Base-by-base conservation (phyloP, 352 stramenopile species). In the Sclerospora graminicola region DNA sequence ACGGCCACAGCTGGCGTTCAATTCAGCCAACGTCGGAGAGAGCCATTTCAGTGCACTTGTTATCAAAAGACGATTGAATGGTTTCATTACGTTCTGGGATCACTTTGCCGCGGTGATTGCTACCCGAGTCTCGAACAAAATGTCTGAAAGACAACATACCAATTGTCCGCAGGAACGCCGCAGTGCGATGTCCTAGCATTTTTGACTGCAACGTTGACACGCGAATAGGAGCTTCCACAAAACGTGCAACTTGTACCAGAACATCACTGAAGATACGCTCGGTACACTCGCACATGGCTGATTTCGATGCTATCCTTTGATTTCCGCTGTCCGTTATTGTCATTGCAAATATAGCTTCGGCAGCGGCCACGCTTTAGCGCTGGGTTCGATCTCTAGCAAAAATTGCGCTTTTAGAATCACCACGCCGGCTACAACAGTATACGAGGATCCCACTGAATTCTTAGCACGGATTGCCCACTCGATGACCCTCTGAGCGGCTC, bases 381-480 rank as follows among this genome's bases (percentile, higher is more conserved):
- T 89, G 10, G 82, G 83, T 44, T 91, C 73, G 28, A 95, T 78
- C 11, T 69, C 64, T 1, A 95, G 59, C 36, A 95, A 50, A 45
- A 95, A 95, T 18, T 89, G 66, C 2, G 82, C 83, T 41, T 91
- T 93, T 10, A 71, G 66, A 45, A 92, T 87, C 5, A 95, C 67
- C 20, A 89, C 50, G 15, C 66, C 77, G 8, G 83, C 83, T 9
- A 95, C 56, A 11, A 89, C 61, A 10, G 68, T 62, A 39, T 95
- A 95, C 0, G 79, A 88, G 11, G 72, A 90, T 4, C 77, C 79
- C 66, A 87, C 89, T 14, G 79, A 85, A 38, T 95, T 90, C 44
- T 95, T 95, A 9, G 76, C 76, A 24, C 83, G 73, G 37, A 95
- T 89, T 16, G 70, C 79, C 83, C 83, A 95, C 45, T 93, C 83